Evolutionary conservation across 2,329 filamentous ascomycete genomes (phyloP).

Genomic region (Penicillium rolfsii): DNA sequence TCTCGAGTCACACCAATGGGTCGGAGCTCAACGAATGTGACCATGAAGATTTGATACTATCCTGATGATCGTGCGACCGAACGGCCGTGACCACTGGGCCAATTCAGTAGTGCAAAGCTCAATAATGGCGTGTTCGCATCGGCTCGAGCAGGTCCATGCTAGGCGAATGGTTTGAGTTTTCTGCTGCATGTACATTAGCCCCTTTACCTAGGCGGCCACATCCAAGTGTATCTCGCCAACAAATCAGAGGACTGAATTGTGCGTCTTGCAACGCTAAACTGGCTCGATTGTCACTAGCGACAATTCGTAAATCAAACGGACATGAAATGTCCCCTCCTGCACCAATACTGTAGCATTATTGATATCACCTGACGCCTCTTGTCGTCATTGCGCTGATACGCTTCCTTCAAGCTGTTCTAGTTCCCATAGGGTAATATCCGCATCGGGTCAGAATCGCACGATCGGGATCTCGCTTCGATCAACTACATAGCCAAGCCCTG

Average conservation of each 20-base stretch:
- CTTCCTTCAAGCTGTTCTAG: background rate
- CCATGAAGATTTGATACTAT: conserved; percentile 16
- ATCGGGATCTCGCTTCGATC: background rate
- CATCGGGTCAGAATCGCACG: background rate
- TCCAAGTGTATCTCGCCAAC: no score
- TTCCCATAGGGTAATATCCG: background rate
- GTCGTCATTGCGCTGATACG: background rate
- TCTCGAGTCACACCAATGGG: conserved; percentile 8
- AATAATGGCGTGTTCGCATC: conserved; percentile 9
- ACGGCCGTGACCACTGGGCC: background rate
- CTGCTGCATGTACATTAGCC: background rate
- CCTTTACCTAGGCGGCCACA: background rate
- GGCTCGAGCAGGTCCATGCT: conserved; percentile 5
- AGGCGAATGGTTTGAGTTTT: conserved; percentile 8
- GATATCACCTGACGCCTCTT: background rate
- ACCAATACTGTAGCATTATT: background rate
- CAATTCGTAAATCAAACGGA: background rate
- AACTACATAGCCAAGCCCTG: background rate
- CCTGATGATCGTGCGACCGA: conserved; percentile 3
- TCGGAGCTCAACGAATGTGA: background rate
- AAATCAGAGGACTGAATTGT: background rate
- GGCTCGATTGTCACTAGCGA: background rate
- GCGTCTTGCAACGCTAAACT: background rate
- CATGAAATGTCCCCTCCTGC: background rate
- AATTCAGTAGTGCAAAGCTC: conserved; percentile 1